Evolutionary conservation across 768 basidiomycete genomes (phyloP), one percentile per base, ranked within the genome.

Genomic region (Saitozyma podzolica): DNA sequence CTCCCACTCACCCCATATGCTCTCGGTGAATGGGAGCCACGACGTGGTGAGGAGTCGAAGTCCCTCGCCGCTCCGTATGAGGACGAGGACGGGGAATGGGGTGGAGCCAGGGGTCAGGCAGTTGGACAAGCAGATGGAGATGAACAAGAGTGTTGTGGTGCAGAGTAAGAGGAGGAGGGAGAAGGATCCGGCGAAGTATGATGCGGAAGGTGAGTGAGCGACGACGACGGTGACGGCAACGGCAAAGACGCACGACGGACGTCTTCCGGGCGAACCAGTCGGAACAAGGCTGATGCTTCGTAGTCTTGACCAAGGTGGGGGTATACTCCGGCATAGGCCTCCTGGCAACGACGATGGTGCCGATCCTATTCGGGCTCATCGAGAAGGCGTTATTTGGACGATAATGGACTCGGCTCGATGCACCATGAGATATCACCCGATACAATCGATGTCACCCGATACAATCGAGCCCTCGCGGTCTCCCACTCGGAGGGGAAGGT

Each of bases 251-350:
- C 29, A 29, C 29, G 29, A 29, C 29, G 29, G 2, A 29, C 3
- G 42, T 10, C 8, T 40, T 8, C 43, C 50, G 17, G 37, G 37
- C 11, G 8, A 14, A 1, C 10, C 9, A 49, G 42, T 19, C 16
- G 20, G 43, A 54, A 39, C 9, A 45, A 3, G 37, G 59, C 54
- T 65, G 29, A 29, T 43, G 60, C 48, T 45, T 14, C 37, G 29
- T 66, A 92, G 91, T 93, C 8, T 79, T 93, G 64, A 93, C 92
- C 37, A 94, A 93, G 81, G 87, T 93, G 11, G 86, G 91, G 50
- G 92, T 94, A 6, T 95, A 97, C 75, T 84, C 85, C 55, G 93
- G 94, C 0, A 95, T 98, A 63, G 91, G 85, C 0, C 78, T 89
- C 11, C 73, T 93, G 10, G 85, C 87, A 2, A 78, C 81, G 13